Evolutionary conservation across 495 filamentous ascomycete species (phyloP).

Genomic region (Talaromyces adpressus): DNA sequence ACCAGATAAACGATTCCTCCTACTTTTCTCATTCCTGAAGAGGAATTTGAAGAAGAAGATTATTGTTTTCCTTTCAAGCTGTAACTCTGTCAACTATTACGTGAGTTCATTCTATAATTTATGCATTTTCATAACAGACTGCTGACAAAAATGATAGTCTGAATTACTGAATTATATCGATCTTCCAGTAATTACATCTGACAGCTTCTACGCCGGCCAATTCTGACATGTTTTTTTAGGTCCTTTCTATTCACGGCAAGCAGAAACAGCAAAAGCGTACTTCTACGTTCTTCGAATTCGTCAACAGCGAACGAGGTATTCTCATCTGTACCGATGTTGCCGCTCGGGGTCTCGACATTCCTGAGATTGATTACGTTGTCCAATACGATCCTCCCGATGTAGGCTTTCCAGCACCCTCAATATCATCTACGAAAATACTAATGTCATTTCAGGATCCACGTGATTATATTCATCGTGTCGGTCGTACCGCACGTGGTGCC

Average conservation of each 20-base stretch:
- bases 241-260: conserved; percentile 65
- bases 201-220: too few species aligned
- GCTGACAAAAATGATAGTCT: conserved; percentile 16
- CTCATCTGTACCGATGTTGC: conserved; percentile 96
- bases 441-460: conserved; percentile 83
- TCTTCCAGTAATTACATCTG: conserved; percentile 45
- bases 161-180: conserved; percentile 96
- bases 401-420: conserved; percentile 53
- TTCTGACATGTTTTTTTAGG: conserved; percentile 61
- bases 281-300: conserved; percentile 97
- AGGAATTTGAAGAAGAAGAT: conserved; percentile 88
- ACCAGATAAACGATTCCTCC: conserved; percentile 84
- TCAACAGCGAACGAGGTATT: conserved; percentile 83
- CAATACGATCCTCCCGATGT: conserved; percentile 8
- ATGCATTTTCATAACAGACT: too few species aligned
- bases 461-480: conserved; percentile 96
- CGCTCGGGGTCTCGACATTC: conserved; percentile 81
- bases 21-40: conserved; percentile 95
- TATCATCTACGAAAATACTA: conserved; percentile 75
- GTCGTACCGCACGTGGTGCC: conserved; percentile 83
- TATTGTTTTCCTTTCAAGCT: conserved; percentile 94
- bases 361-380: conserved; percentile 16
- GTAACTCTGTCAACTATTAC: conserved; percentile 91
- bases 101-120: conserved; percentile 11
- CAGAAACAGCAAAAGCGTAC: conserved; percentile 97